Evolutionary conservation across 371 early-diverging fungal species (phyloP), one percentile per base, ranked within the genome.

Genomic region (Rhizomucor miehei): DNA sequence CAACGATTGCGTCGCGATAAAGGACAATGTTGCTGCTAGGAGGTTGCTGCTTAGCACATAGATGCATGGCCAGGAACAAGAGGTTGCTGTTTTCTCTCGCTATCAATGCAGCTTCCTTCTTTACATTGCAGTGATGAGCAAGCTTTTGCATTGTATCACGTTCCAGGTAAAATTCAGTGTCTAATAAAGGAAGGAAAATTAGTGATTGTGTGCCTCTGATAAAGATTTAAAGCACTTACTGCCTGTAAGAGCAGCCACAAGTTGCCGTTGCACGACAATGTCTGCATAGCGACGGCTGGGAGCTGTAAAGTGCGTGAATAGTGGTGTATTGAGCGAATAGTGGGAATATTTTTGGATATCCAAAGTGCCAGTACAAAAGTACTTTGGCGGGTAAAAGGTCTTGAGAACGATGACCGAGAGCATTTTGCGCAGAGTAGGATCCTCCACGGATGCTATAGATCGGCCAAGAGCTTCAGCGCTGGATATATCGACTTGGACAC

Each of bases 231-330:
- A 34, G 14, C 25, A 36, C 50, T 56, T 53, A 60, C 59, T 64
- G 44, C 59, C 53, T 13, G 12, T 56, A 29, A 69, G 56, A 25
- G 69, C 65, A 34, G 61, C 34, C 24, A 69, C 66, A 6, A 90
- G 60, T 55, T 82, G 79, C n/a, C 97, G 88, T 60, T 97, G 99
- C 2, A 97, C 98, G 61, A 99, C 69, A 24, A 99, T 75, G 73
- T 99, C 99, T 48, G 95, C 87, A 72, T 92, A 97, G 50, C 99
- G 82, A 19, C 97, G 85, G 47, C 94, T 93, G 0, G 99, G 99
- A 6, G 94, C 91, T 25, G 93, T 92, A 58, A 94, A 94, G 60
- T 94, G 94, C 16, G 92, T 92, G 72, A 91, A 94, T 14, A 91
- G 71, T 0, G 84, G 87, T 10, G 84, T 75, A 56, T 81, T 85